Conservation (phyloP, 306 rosid species). For the Prunus kanzakura region DNA sequence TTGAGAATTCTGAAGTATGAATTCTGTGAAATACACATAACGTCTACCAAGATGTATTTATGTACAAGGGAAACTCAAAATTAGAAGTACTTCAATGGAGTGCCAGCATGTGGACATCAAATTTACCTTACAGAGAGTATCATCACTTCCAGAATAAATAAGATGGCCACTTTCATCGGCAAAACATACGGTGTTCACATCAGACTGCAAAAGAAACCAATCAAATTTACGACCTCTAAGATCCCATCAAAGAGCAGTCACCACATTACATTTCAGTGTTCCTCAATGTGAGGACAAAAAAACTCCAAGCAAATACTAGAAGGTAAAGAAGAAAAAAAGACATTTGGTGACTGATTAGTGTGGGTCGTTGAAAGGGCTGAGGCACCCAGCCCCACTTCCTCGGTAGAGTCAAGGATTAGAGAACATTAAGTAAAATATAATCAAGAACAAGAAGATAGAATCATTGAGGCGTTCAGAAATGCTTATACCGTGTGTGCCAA, state of each 20-base stretch:
- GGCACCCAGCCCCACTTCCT: too few relatives aligned
- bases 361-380: too few relatives aligned
- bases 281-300: not conserved
- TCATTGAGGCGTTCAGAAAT: not conserved
- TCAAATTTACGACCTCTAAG: conserved; percentile 6
- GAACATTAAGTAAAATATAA: not conserved
- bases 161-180: conserved; percentile 89
- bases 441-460: not conserved
- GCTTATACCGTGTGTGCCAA: conserved; percentile 62
- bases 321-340: not conserved
- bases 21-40: not conserved
- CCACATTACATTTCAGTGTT: not conserved
- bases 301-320: not conserved
- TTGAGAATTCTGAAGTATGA: not conserved
- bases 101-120: not conserved
- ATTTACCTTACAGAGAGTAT: conserved; percentile 80
- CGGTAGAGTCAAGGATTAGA: too few relatives aligned
- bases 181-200: conserved; percentile 93
- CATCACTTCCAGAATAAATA: conserved; percentile 95
- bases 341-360: too few relatives aligned
- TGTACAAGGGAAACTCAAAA: not conserved
- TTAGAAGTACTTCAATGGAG: not conserved
- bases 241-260: not conserved
- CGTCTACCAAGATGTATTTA: not conserved
- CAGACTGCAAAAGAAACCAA: conserved; percentile 59